These are phyloP conservation scores for Blastobotrys parvus DNA, from an alignment of 805 yeast genomes.

Conservation along the genomic window DNA sequence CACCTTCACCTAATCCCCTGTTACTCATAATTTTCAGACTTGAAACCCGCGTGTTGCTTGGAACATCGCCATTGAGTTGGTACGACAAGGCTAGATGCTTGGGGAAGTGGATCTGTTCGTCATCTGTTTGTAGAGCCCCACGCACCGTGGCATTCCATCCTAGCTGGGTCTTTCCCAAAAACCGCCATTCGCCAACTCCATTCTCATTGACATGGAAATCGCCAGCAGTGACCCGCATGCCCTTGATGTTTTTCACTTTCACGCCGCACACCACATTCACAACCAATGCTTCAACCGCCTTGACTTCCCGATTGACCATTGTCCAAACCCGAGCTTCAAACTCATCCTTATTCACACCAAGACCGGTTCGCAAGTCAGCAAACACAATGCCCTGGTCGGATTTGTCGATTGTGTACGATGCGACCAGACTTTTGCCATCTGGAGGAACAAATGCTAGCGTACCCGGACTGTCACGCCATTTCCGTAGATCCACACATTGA, in stretches of 20 bases:
- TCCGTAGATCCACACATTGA: slow-evolving; percentile 49
- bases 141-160: slow-evolving; percentile 64
- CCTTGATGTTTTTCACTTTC: slow-evolving; percentile 21
- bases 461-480: slow-evolving; percentile 43
- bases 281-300: slow-evolving; percentile 39
- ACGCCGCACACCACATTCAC: slow-evolving; percentile 34
- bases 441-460: slow-evolving; percentile 73
- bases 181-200: slow-evolving; percentile 59
- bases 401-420: slow-evolving; percentile 52
- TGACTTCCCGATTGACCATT: slow-evolving; percentile 36
- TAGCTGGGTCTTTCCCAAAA: slow-evolving; percentile 47
- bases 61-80: slow-evolving; percentile 55
- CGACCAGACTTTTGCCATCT: slow-evolving; percentile 62
- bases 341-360: slow-evolving; percentile 47
- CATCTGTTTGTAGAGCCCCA: slow-evolving; percentile 40
- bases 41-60: slow-evolving; percentile 68
- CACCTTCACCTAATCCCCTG: slow-evolving; percentile 50
- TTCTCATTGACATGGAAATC: slow-evolving; percentile 51
- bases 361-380: slow-evolving; percentile 44
- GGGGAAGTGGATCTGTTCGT: slow-evolving; percentile 29
- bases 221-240: slow-evolving; percentile 65
- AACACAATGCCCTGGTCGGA: slow-evolving; percentile 44
- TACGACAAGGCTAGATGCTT: slow-evolving; percentile 44
- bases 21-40: slow-evolving; percentile 49
- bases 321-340: slow-evolving; percentile 53